Conservation (phyloP, 1,284 basidiomycete species). For the Rhodotorula sp. region DNA sequence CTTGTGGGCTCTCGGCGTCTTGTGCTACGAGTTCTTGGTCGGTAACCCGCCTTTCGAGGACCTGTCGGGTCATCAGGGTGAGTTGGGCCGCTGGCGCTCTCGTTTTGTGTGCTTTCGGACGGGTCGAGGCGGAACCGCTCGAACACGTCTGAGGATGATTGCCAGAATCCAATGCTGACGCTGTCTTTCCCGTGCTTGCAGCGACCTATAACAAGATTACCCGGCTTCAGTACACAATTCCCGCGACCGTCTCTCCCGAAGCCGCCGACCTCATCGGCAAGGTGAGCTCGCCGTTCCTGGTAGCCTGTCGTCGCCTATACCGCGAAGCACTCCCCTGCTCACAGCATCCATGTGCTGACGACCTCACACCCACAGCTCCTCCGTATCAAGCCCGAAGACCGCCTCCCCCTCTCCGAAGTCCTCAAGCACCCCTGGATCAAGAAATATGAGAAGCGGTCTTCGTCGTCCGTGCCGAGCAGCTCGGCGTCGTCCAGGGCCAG, state of each 20-base stretch:
- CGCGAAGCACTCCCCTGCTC: constrained; percentile 47
- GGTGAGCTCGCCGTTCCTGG: constrained; percentile 48
- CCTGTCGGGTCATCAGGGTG: constrained; percentile 68
- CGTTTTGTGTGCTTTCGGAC: not conserved
- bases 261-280: constrained; percentile 63
- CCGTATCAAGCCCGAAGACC: constrained; percentile 76
- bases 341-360: not conserved
- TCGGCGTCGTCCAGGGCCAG: too few species aligned
- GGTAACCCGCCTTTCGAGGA: constrained; percentile 95
- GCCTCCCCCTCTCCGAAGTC: constrained; percentile 77
- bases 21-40: constrained; percentile 91
- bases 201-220: constrained; percentile 85
- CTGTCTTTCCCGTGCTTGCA: constrained; percentile 43
- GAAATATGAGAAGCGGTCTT: constrained; percentile 57
- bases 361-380: constrained; percentile 63
- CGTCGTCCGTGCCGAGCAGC: too few species aligned
- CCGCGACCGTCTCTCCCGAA: constrained; percentile 60
- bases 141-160: constrained; percentile 5
- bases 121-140: not conserved
- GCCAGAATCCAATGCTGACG: constrained; percentile 4
- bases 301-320: constrained; percentile 30
- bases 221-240: constrained; percentile 77
- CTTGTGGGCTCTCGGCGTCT: constrained; percentile 93
- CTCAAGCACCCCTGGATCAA: constrained; percentile 89
- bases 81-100: constrained; percentile 5